Conservation (phyloP, 179 eudicot species). For the Dionaea muscipula region DNA sequence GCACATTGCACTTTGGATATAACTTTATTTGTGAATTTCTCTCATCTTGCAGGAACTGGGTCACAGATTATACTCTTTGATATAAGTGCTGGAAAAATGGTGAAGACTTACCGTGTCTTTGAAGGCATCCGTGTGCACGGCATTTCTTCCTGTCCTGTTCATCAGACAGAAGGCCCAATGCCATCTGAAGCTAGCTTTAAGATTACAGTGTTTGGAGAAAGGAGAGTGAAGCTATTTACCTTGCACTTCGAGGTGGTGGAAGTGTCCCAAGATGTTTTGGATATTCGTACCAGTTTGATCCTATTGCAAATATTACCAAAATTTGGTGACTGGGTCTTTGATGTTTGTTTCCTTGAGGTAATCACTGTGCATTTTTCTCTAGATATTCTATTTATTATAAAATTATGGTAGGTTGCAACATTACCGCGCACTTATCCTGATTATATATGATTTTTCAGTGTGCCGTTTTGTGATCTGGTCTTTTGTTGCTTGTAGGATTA, state of each 20-base stretch:
- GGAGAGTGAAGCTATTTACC: constrained; percentile 55
- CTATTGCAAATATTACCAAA: constrained; percentile 44
- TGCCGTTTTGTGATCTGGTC: not conserved
- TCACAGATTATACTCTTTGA: constrained; percentile 69
- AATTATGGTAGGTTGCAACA: too few relatives aligned
- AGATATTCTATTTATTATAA: too few relatives aligned
- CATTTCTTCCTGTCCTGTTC: constrained; percentile 22
- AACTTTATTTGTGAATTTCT: not conserved
- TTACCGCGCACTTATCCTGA: too few relatives aligned
- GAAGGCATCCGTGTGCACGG: constrained; percentile 87
- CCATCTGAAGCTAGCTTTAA: constrained; percentile 17
- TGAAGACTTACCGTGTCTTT: constrained; percentile 48
- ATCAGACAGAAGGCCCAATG: constrained; percentile 4
- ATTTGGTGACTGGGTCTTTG: constrained; percentile 74
- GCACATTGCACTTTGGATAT: not conserved
- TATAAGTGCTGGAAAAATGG: constrained; percentile 23
- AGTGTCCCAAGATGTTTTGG: constrained; percentile 6
- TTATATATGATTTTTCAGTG: too few relatives aligned
- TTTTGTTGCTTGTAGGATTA: constrained; percentile 29
- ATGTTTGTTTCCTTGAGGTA: constrained; percentile 64
- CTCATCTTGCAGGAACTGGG: constrained; percentile 56
- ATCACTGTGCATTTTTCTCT: not conserved
- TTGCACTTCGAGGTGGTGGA: constrained; percentile 22
- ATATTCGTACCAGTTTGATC: constrained; percentile 11
- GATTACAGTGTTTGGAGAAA: constrained; percentile 68